These are phyloP conservation scores for Sabuloglossum arenarium DNA, from an alignment of 495 filamentous ascomycete species.

Conservation along the genomic window DNA sequence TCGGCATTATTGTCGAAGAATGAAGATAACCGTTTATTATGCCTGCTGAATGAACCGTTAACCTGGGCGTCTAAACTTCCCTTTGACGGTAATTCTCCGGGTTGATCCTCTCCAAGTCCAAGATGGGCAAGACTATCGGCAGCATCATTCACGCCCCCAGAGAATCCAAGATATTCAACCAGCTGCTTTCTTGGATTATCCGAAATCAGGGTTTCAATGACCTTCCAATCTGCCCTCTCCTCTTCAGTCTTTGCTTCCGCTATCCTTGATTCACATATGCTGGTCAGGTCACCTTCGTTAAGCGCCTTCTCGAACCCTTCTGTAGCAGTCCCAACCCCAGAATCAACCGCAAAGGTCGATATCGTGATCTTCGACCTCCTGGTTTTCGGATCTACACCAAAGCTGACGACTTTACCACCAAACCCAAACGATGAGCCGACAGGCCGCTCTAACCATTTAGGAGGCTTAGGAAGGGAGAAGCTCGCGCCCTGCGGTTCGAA, in stretches of 20 bases:
- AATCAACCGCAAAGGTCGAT: constrained; percentile 72
- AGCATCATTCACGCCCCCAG: constrained; percentile 31
- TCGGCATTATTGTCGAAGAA: constrained; percentile 65
- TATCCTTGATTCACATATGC: constrained; percentile 65
- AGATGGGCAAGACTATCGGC: constrained; percentile 27
- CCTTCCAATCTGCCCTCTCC: constrained; percentile 88
- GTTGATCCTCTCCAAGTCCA: constrained; percentile 16
- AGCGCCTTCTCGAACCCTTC: constrained; percentile 73
- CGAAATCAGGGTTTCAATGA: constrained; percentile 73
- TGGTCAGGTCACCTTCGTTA: constrained; percentile 50
- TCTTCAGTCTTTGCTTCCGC: constrained; percentile 55
- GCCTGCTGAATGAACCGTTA: constrained; percentile 24
- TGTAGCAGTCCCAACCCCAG: constrained; percentile 60
- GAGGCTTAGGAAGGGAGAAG: constrained; percentile 70
- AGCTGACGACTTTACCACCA: constrained; percentile 75
- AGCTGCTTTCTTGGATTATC: constrained; percentile 61
- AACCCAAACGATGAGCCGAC: constrained; percentile 86
- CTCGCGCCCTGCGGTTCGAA: constrained; percentile 72
- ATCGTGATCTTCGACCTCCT: constrained; percentile 63
- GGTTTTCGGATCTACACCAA: constrained; percentile 33
- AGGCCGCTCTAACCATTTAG: constrained; percentile 77
- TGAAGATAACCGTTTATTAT: constrained; percentile 40
- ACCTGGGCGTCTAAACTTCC: constrained; percentile 13
- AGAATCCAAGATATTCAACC: constrained; percentile 72
- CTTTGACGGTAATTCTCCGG: background rate